Percentiles rank a stretch among this genome's conserved stretches.
These are phyloP conservation scores for Colletotrichum sublineola DNA, from an alignment of 2,329 filamentous ascomycete genomes.

Conservation along the genomic window DNA sequence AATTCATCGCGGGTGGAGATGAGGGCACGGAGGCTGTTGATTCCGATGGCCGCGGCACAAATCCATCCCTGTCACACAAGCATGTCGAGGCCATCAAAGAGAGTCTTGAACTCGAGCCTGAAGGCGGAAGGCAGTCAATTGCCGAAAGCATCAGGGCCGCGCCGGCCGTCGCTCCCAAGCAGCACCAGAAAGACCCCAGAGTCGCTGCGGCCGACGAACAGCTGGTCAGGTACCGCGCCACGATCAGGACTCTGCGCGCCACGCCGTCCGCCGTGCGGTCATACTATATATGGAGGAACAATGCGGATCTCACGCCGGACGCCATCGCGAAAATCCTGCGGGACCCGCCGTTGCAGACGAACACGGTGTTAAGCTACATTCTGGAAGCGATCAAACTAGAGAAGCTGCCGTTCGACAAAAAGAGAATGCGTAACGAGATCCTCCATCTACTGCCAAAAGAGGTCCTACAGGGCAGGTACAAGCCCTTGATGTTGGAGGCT, in stretches of 20 bases:
- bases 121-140: slow-evolving; percentile 39
- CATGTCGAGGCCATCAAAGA: slow-evolving; percentile 36
- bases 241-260: slow-evolving; percentile 46
- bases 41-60: slow-evolving; percentile 44
- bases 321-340: slow-evolving; percentile 69
- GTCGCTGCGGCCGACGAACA: slow-evolving; percentile 59
- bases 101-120: slow-evolving; percentile 46
- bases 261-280: slow-evolving; percentile 61
- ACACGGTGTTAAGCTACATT: slow-evolving; percentile 72
- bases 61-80: slow-evolving; percentile 13
- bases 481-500: slow-evolving; percentile 47
- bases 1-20: slow-evolving; percentile 48
- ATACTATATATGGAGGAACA: slow-evolving; percentile 74
- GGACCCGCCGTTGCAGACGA: slow-evolving; percentile 68
- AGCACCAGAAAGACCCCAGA: slow-evolving; percentile 54
- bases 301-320: slow-evolving; percentile 61
- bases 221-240: slow-evolving; percentile 53
- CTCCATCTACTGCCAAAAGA: slow-evolving; percentile 51
- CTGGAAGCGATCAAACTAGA: slow-evolving; percentile 67
- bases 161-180: slow-evolving; percentile 25
- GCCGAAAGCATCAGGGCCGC: slow-evolving; percentile 37
- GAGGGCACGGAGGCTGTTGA: slow-evolving; percentile 51
- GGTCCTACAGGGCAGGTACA: slow-evolving; percentile 46
- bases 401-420: slow-evolving; percentile 62
- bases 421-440: slow-evolving; percentile 61